Percentiles rank a stretch among this genome's conserved stretches.
phyloP scores from a whole-genome alignment of 495 filamentous ascomycete genomes.

The Parathielavia appendiculata region DNA sequence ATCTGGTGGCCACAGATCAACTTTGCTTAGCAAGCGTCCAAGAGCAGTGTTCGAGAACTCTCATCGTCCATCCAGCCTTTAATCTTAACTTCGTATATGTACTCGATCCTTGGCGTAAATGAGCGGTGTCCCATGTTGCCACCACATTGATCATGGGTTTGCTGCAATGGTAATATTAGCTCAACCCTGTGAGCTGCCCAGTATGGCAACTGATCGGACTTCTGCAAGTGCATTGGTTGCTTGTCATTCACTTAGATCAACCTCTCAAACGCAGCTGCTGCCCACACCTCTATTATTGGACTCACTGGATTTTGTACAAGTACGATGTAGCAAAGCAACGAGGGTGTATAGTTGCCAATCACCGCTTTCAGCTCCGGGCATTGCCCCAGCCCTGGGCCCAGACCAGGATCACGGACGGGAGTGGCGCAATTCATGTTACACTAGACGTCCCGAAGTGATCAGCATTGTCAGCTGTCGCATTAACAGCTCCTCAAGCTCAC shows the following conservation, averaged over 20 bases:
- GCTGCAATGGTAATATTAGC: background rate
- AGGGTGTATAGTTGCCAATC: background rate
- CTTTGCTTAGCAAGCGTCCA: background rate
- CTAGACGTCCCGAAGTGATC: background rate
- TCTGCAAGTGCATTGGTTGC: background rate
- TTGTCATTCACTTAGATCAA: background rate
- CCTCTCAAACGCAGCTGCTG: background rate
- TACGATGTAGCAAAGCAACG: too few relatives aligned
- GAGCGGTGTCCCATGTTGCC: background rate
- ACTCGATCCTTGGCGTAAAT: background rate
- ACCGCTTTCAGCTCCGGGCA: background rate
- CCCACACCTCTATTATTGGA: background rate
- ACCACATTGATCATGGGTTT: background rate
- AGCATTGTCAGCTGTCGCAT: background rate
- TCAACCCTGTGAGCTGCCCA: background rate
- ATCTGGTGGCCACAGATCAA: too few relatives aligned
- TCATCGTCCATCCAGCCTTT: too few relatives aligned
- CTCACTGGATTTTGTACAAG: too few relatives aligned
- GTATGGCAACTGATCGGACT: background rate
- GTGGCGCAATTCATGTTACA: conserved; percentile 2
- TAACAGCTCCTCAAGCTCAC: background rate
- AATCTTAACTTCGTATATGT: too few relatives aligned
- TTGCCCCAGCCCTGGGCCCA: background rate
- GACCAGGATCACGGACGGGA: background rate
- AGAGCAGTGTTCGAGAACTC: too few relatives aligned